Conservation (phyloP, 2,329 filamentous ascomycete species). For the Boeremia exigua region DNA sequence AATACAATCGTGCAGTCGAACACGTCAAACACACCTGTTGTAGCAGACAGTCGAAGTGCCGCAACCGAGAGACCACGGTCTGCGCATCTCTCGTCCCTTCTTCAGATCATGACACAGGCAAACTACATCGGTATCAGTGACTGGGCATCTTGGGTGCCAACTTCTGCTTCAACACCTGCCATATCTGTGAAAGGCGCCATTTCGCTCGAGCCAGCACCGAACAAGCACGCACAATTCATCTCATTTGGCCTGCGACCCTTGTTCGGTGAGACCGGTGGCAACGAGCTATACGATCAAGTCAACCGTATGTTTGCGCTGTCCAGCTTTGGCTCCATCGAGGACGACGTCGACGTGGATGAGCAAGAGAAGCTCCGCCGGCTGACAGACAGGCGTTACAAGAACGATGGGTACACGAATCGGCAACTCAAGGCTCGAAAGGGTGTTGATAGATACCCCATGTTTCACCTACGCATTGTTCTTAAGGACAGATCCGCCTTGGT, state of each 20-base stretch:
- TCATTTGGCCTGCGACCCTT: constrained; percentile 77
- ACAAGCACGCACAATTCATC: constrained; percentile 78
- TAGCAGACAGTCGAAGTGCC: not conserved
- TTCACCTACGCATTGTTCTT: constrained; percentile 72
- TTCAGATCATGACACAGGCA: constrained; percentile 67
- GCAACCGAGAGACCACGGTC: constrained; percentile 19
- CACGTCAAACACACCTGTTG: constrained; percentile 5
- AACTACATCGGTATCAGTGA: constrained; percentile 64
- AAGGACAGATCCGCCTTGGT: constrained; percentile 17
- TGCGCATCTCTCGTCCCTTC: constrained; percentile 26
- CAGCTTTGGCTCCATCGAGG: constrained; percentile 71
- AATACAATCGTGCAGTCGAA: constrained; percentile 46
- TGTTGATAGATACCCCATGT: constrained; percentile 87
- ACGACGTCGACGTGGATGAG: constrained; percentile 46
- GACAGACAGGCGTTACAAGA: constrained; percentile 53
- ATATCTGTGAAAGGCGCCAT: constrained; percentile 74
- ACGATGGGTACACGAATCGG: constrained; percentile 56
- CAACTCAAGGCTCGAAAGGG: constrained; percentile 66
- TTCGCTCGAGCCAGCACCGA: constrained; percentile 72
- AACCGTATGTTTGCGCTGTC: constrained; percentile 80
- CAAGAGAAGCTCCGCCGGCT: constrained; percentile 45
- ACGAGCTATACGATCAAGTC: constrained; percentile 75
- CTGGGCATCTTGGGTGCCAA: constrained; percentile 69
- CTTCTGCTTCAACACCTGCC: constrained; percentile 68
- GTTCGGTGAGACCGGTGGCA: constrained; percentile 60